These are phyloP conservation scores for Solanum sejunctum DNA, from an alignment of 257 asterid species.

Conservation along the genomic window DNA sequence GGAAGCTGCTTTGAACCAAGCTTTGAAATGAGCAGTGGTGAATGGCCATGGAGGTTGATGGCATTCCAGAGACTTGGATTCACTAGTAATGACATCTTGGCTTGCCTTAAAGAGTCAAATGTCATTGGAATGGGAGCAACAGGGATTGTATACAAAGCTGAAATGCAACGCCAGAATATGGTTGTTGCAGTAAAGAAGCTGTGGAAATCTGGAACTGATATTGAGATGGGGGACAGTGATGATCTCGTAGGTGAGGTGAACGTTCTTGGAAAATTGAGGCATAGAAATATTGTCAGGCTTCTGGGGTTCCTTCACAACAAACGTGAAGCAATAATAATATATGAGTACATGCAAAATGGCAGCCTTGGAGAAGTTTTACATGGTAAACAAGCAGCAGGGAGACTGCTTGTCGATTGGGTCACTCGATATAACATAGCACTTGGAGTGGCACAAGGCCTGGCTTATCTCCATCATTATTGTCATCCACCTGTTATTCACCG, in stretches of 20 bases:
- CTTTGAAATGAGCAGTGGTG: slow-evolving; percentile 28
- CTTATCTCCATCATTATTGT: slow-evolving; percentile 57
- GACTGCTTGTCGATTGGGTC: slow-evolving; percentile 58
- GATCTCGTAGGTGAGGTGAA: slow-evolving; percentile 69
- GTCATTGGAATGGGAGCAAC: slow-evolving; percentile 76
- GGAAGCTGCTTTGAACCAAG: slow-evolving; percentile 47
- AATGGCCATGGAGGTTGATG: slow-evolving; percentile 82
- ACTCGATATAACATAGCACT: slow-evolving; percentile 48
- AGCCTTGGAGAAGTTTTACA: slow-evolving; percentile 58
- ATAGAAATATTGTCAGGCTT: slow-evolving; percentile 49
- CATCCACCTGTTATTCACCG: slow-evolving; percentile 55
- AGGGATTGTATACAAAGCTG: slow-evolving; percentile 67
- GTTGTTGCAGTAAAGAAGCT: slow-evolving; percentile 71
- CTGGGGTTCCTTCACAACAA: slow-evolving; percentile 61
- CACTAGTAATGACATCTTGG: slow-evolving; percentile 44
- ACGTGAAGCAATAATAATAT: slow-evolving; percentile 41
- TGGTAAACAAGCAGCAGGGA: slow-evolving; percentile 38
- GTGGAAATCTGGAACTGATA: slow-evolving; percentile 47
- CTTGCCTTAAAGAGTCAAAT: slow-evolving; percentile 57
- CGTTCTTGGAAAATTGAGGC: slow-evolving; percentile 46
- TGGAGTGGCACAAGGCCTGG: slow-evolving; percentile 61
- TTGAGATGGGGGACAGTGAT: slow-evolving; percentile 40
- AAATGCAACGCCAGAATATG: slow-evolving; percentile 28
- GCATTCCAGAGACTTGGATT: slow-evolving; percentile 75
- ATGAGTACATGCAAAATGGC: slow-evolving; percentile 54